A percentile compares a stretch with the other conserved stretches of the same genome.
Conservation (phyloP, 139 green algal genomes). For the Coelastrella sp. region DNA sequence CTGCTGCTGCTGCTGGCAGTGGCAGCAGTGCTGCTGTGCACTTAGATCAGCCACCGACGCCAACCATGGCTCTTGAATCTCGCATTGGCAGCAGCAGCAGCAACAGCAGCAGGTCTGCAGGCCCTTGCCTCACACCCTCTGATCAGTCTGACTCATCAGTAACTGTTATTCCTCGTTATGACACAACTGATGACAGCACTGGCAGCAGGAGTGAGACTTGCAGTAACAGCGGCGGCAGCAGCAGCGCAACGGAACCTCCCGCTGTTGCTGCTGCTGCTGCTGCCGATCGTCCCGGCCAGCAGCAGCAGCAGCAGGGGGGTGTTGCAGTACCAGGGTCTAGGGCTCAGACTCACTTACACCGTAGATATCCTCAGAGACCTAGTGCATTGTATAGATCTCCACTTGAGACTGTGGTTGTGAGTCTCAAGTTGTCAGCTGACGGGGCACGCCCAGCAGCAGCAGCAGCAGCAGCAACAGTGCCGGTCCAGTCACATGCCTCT, state of each 20-base stretch:
- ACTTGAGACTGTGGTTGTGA: slow-evolving; percentile 31
- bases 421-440: background rate
- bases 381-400: slow-evolving; percentile 19
- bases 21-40: background rate
- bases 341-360: background rate
- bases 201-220: background rate
- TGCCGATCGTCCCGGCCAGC: too few species aligned
- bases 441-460: background rate
- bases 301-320: background rate
- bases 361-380: background rate
- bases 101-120: background rate
- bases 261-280: background rate
- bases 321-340: background rate
- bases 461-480: background rate
- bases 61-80: background rate
- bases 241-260: background rate
- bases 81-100: background rate
- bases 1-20: background rate
- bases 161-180: too few species aligned
- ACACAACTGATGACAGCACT: background rate
- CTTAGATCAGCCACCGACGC: background rate
- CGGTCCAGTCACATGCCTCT: too few species aligned
- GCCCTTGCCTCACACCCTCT: background rate
- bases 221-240: background rate
- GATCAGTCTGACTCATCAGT: background rate